A percentile compares a stretch with the other conserved stretches of the same genome.
phyloP scores from a whole-genome alignment of 768 basidiomycete genomes.

The Phanerodontia chrysosporium region DNA sequence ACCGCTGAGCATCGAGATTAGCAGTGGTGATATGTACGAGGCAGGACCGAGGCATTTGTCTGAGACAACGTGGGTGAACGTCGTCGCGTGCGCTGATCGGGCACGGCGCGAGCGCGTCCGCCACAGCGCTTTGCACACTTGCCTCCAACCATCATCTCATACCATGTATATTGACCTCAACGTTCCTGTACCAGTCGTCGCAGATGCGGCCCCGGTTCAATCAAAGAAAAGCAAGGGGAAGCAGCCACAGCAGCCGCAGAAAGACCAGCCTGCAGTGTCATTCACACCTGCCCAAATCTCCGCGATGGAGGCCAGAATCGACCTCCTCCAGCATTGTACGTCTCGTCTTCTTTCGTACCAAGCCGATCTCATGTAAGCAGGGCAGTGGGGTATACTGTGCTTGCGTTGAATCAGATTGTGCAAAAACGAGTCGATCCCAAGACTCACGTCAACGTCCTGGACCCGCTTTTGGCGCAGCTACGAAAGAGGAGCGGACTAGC shows the following conservation, averaged over 20 bases:
- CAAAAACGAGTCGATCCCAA: conserved; percentile 70
- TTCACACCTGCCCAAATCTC: conserved; percentile 56
- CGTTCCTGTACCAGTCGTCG: conserved; percentile 19
- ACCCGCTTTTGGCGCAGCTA: conserved; percentile 54
- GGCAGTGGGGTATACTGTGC: conserved; percentile 81
- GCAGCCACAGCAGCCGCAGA: conserved; percentile 31
- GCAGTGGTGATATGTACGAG: too few relatives aligned
- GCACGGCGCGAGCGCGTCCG: too few relatives aligned
- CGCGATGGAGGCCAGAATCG: conserved; percentile 58
- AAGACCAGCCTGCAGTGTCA: conserved; percentile 17
- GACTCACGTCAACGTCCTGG: conserved; percentile 60
- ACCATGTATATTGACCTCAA: conserved; percentile 1
- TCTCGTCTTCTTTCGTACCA: neutral
- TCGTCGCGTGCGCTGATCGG: too few relatives aligned
- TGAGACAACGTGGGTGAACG: too few relatives aligned
- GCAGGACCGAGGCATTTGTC: too few relatives aligned
- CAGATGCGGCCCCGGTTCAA: conserved; percentile 6
- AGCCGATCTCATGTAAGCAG: conserved; percentile 11
- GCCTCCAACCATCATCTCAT: neutral
- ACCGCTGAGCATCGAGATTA: too few relatives aligned
- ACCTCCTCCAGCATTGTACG: conserved; percentile 66
- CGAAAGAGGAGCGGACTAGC: conserved; percentile 56
- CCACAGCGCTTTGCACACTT: too few relatives aligned
- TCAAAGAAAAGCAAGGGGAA: conserved; percentile 62
- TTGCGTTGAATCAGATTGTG: conserved; percentile 73